A percentile compares a stretch with the other conserved stretches of the same genome.
phyloP scores from a whole-genome alignment of 805 yeast species.

The Lipomyces lipofer region DNA sequence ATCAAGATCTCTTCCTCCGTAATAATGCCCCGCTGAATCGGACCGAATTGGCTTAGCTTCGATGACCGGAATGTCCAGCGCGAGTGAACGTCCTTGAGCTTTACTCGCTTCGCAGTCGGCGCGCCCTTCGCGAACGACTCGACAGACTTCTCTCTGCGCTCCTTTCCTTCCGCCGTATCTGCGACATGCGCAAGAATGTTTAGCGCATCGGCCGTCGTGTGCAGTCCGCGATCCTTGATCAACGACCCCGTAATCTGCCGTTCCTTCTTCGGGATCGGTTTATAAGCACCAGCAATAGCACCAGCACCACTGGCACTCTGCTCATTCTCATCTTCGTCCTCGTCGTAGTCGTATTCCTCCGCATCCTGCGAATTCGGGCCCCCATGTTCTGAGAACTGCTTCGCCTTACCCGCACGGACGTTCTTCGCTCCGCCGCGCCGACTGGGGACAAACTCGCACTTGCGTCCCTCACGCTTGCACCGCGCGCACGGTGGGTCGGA shows the following conservation, averaged over 20 bases:
- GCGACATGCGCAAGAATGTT: constrained; percentile 44
- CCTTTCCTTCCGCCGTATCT: constrained; percentile 27
- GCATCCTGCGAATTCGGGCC: constrained; percentile 12
- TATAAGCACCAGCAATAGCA: background rate
- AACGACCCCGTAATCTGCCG: constrained; percentile 17
- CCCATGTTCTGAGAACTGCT: constrained; percentile 15
- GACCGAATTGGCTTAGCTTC: constrained; percentile 22
- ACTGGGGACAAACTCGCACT: constrained; percentile 69
- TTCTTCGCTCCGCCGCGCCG: constrained; percentile 53
- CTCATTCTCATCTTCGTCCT: constrained; percentile 39
- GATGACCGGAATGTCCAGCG: constrained; percentile 29
- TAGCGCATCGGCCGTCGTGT: constrained; percentile 44
- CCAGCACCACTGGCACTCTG: background rate
- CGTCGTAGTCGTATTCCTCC: constrained; percentile 6
- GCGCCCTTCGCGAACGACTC: background rate
- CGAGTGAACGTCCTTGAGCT: constrained; percentile 1
- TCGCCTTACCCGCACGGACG: constrained; percentile 40
- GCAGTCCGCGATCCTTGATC: constrained; percentile 36
- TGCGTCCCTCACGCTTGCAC: constrained; percentile 77
- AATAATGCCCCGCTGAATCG: constrained; percentile 50
- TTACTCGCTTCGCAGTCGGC: constrained; percentile 5
- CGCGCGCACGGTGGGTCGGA: constrained; percentile 80
- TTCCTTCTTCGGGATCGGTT: background rate
- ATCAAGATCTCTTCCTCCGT: constrained; percentile 47
- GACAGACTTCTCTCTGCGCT: background rate